A percentile compares a stretch with the other conserved stretches of the same genome.
Evolutionary conservation across 2,329 filamentous ascomycete species (phyloP).

Genomic region (Stylonectria norvegica): DNA sequence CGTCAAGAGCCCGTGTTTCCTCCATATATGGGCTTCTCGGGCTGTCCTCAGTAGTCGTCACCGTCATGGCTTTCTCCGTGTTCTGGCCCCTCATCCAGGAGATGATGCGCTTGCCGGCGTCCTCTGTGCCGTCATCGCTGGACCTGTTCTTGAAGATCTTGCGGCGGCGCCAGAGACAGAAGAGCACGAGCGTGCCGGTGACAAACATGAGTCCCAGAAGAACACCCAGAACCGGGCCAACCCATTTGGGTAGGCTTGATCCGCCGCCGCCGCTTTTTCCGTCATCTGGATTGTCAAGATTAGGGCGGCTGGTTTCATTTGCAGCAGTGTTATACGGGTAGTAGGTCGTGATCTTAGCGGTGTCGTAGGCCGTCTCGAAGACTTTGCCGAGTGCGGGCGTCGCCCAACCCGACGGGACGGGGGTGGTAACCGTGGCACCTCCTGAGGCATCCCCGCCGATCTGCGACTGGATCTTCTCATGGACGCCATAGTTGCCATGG

Average conservation of each 20-base stretch:
- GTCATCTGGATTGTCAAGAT: slow-evolving; percentile 18
- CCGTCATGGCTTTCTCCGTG: slow-evolving; percentile 40
- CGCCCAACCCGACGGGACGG: slow-evolving; percentile 56
- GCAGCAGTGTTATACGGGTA: slow-evolving; percentile 54
- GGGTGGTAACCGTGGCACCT: slow-evolving; percentile 65
- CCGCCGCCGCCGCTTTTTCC: slow-evolving; percentile 19
- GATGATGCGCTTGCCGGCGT: slow-evolving; percentile 45
- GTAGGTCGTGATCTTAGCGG: slow-evolving; percentile 53
- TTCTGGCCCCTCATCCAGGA: slow-evolving; percentile 51
- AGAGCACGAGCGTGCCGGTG: slow-evolving; percentile 47
- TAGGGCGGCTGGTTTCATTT: slow-evolving; percentile 17
- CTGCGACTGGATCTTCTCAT: slow-evolving; percentile 56
- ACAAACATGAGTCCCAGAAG: slow-evolving; percentile 57
- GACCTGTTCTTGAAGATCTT: slow-evolving; percentile 37
- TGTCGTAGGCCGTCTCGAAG: slow-evolving; percentile 55
- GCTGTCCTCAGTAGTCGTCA: slow-evolving; percentile 43
- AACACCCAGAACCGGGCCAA: slow-evolving; percentile 60
- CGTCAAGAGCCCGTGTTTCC: slow-evolving; percentile 23
- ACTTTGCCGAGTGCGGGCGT: slow-evolving; percentile 46
- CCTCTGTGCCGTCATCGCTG: slow-evolving; percentile 42
- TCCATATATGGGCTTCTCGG: slow-evolving; percentile 39
- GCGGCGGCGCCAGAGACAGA: slow-evolving; percentile 52
- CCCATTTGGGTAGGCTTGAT: slow-evolving; percentile 50
- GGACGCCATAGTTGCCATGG: slow-evolving; percentile 66
- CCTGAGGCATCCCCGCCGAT: slow-evolving; percentile 67